phyloP scores from a whole-genome alignment of 345 rosid genomes.

The Ceriops tagal region DNA sequence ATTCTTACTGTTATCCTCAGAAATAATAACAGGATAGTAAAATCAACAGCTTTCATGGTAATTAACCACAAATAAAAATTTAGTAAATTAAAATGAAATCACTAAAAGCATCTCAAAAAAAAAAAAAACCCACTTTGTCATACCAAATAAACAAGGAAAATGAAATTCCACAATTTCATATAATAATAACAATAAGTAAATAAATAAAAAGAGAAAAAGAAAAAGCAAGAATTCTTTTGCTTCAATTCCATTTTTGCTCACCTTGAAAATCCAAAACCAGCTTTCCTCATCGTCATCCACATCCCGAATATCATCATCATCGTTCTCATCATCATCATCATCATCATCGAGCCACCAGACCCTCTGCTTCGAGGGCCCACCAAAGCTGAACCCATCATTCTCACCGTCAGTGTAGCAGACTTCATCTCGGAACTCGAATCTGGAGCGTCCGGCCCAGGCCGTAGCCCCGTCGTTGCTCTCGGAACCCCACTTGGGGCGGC shows the following conservation, averaged over 20 bases:
- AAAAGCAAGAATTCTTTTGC: background rate
- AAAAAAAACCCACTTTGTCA: too few species aligned
- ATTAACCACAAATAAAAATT: too few species aligned
- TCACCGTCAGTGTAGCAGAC: constrained; percentile 7
- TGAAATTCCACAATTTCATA: background rate
- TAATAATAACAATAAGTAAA: background rate
- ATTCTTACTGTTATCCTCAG: too few species aligned
- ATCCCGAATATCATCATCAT: constrained; percentile 22
- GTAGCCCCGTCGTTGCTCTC: background rate
- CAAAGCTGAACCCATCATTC: constrained; percentile 26
- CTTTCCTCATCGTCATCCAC: constrained; percentile 30
- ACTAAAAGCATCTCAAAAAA: too few species aligned
- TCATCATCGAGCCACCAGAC: constrained; percentile 27
- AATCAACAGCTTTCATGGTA: too few species aligned
- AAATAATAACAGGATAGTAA: too few species aligned
- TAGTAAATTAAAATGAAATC: too few species aligned
- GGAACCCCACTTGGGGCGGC: background rate
- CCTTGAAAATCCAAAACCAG: constrained; percentile 65
- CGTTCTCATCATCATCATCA: constrained; percentile 24
- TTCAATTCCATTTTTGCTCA: constrained; percentile 10
- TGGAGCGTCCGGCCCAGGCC: constrained; percentile 8
- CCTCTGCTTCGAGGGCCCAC: constrained; percentile 15
- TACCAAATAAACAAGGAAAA: too few species aligned
- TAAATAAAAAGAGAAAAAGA: background rate
- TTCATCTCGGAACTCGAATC: constrained; percentile 16